Evolutionary conservation across 805 yeast genomes (phyloP).

Genomic region (Candida methanosorbosa): DNA sequence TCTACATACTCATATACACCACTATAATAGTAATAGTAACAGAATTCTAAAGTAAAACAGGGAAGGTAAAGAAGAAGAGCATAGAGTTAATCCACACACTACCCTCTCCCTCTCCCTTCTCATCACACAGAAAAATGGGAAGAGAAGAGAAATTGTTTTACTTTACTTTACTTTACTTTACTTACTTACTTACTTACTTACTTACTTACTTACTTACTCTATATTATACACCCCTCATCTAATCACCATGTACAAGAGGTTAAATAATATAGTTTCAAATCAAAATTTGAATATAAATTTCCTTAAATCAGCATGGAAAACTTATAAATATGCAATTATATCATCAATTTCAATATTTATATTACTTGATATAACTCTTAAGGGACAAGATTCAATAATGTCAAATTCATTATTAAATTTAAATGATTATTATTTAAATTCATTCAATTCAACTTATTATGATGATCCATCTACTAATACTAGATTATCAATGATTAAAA

Average conservation of each 20-base stretch:
- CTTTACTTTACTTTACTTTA: too few relatives aligned
- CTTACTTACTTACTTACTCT: too few relatives aligned
- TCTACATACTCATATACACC: too few relatives aligned
- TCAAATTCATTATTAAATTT: neutral
- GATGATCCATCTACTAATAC: neutral
- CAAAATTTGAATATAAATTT: neutral
- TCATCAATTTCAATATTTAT: constrained; percentile 1
- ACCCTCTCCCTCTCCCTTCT: too few relatives aligned
- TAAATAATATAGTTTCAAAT: neutral
- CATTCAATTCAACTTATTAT: neutral
- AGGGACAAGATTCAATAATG: constrained; percentile 1
- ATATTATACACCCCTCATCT: neutral
- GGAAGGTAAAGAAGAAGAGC: too few relatives aligned
- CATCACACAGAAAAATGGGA: too few relatives aligned
- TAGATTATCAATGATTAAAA: neutral
- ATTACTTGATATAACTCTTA: constrained; percentile 1
- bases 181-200: too few relatives aligned
- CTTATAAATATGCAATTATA: constrained; percentile 1
- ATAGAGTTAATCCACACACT: too few relatives aligned
- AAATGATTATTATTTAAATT: neutral
- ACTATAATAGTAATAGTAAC: too few relatives aligned
- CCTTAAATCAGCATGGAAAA: neutral
- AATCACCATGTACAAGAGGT: neutral
- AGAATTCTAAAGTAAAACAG: too few relatives aligned
- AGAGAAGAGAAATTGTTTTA: too few relatives aligned